Evolutionary conservation across 2,329 filamentous ascomycete genomes (phyloP).

Genomic region (Aspergillus caelatus): DNA sequence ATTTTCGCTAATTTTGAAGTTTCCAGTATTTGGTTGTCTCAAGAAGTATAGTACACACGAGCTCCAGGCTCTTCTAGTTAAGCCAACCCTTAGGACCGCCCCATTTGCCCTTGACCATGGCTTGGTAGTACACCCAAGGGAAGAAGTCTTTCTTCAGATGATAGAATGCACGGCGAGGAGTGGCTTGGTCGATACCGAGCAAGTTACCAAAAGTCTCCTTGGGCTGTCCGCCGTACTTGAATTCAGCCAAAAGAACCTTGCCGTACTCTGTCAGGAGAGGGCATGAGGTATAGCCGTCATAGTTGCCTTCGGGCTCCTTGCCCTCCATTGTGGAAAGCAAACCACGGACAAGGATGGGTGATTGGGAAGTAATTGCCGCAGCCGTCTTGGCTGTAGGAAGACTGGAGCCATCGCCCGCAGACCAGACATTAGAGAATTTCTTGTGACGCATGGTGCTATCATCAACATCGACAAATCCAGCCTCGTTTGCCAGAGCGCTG

Average conservation of each 20-base stretch:
- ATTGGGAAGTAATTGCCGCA: slow-evolving; percentile 56
- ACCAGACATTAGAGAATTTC: slow-evolving; percentile 62
- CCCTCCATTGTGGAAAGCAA: slow-evolving; percentile 51
- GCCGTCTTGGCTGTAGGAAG: slow-evolving; percentile 62
- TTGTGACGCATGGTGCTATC: slow-evolving; percentile 56
- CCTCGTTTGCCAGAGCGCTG: slow-evolving; percentile 57
- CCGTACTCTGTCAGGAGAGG: slow-evolving; percentile 60
- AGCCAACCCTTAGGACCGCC: slow-evolving; percentile 60
- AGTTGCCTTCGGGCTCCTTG: slow-evolving; percentile 47
- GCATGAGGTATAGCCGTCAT: slow-evolving; percentile 61
- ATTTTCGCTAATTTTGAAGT: background rate
- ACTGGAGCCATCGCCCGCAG: slow-evolving; percentile 61
- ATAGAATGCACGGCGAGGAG: slow-evolving; percentile 61
- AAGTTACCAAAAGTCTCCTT: slow-evolving; percentile 62
- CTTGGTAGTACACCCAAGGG: slow-evolving; percentile 65
- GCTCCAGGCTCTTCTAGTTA: slow-evolving; percentile 7
- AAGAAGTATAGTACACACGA: background rate
- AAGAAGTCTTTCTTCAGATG: slow-evolving; percentile 69
- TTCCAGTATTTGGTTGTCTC: background rate
- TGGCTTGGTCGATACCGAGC: slow-evolving; percentile 61
- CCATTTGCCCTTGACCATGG: slow-evolving; percentile 66
- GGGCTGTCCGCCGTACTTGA: slow-evolving; percentile 65
- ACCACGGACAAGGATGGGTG: slow-evolving; percentile 56
- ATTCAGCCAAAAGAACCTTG: slow-evolving; percentile 66
- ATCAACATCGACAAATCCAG: slow-evolving; percentile 62